Percentiles rank a stretch among this genome's conserved stretches.
These are phyloP conservation scores for Psidium guajava DNA, from an alignment of 345 rosid species.

Conservation along the genomic window DNA sequence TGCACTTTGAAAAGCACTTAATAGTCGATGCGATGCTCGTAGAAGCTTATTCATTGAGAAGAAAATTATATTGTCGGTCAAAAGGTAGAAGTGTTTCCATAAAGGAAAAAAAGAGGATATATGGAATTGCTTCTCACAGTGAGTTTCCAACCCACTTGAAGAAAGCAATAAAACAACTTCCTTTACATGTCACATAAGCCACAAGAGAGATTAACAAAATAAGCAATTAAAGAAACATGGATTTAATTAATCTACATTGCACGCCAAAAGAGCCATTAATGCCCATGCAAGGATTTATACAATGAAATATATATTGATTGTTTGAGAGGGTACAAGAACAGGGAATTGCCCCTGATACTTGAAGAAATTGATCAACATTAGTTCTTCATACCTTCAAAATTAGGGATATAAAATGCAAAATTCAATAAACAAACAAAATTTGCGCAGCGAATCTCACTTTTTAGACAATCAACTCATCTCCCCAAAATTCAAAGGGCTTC, in stretches of 20 bases:
- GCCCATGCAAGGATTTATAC: neutral
- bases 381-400: neutral
- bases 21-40: neutral
- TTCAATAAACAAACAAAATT: neutral
- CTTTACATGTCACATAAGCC: neutral
- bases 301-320: neutral
- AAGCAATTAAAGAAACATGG: neutral
- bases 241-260: neutral
- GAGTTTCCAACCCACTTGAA: neutral
- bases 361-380: neutral
- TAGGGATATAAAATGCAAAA: neutral
- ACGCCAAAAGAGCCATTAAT: neutral
- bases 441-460: neutral
- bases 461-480: neutral
- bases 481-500: neutral
- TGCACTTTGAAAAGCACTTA: neutral
- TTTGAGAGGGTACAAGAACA: no score
- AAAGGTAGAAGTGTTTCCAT: neutral
- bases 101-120: neutral
- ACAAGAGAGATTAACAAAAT: neutral
- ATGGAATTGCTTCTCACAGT: neutral
- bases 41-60: neutral
- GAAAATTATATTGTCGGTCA: neutral
- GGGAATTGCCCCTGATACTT: neutral
- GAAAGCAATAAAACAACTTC: neutral